Evolutionary conservation across 1,139 yeast species (phyloP).

Genomic region (Trichomonascaceae sp.): DNA sequence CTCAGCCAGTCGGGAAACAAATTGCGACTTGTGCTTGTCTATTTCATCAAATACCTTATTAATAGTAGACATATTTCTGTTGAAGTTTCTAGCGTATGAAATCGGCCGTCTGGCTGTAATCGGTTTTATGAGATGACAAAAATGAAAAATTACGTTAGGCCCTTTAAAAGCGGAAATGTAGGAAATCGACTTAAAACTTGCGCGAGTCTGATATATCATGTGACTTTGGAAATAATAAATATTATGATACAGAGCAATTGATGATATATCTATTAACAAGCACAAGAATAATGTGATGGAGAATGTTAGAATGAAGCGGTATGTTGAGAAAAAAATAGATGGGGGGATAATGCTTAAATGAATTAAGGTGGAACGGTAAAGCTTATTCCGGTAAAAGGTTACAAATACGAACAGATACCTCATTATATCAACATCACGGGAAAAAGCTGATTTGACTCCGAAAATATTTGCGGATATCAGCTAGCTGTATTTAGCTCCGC

Average conservation of each 20-base stretch:
- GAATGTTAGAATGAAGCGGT: neutral
- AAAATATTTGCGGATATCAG: no score
- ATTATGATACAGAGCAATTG: neutral
- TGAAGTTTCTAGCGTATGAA: neutral
- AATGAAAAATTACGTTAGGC: neutral
- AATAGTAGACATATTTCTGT: neutral
- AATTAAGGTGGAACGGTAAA: neutral
- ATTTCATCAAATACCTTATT: slow-evolving; percentile 17
- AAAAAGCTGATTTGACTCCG: no score
- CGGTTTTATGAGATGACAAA: neutral
- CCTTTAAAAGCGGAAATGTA: neutral
- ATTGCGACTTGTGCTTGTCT: slow-evolving; percentile 30
- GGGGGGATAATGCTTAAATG: neutral
- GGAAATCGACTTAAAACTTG: neutral
- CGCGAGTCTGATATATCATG: neutral
- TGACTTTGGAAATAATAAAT: neutral
- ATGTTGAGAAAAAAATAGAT: neutral
- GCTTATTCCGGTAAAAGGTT: neutral
- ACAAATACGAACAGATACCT: no score
- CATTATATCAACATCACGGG: no score
- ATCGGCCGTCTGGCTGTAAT: neutral
- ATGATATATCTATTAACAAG: neutral
- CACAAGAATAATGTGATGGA: neutral
- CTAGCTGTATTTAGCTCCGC: no score
- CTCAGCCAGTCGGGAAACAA: slow-evolving; percentile 47